Evolutionary conservation across 2,329 filamentous ascomycete species (phyloP).

Genomic region (Truncatella angustata): DNA sequence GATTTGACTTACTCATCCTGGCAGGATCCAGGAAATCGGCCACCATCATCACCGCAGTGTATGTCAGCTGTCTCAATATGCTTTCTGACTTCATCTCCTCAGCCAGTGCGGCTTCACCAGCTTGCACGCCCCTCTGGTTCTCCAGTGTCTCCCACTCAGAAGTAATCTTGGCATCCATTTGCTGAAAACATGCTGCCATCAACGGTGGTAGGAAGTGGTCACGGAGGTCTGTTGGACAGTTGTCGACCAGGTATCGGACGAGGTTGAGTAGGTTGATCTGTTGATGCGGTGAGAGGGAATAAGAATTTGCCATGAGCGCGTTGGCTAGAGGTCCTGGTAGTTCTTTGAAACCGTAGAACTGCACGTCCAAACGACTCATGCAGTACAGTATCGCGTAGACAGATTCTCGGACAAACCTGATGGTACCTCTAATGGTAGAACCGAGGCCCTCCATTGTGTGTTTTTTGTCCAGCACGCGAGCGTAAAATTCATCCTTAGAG

Average conservation of each 20-base stretch:
- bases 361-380: slow-evolving; percentile 80
- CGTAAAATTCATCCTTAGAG: slow-evolving; percentile 95
- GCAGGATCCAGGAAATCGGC: slow-evolving; percentile 82
- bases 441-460: slow-evolving; percentile 89
- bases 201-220: slow-evolving; percentile 82
- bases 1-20: slow-evolving; percentile 52
- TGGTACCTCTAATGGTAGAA: slow-evolving; percentile 84
- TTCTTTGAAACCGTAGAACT: slow-evolving; percentile 88
- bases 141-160: slow-evolving; percentile 82
- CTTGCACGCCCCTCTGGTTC: slow-evolving; percentile 56
- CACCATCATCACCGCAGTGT: slow-evolving; percentile 88
- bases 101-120: slow-evolving; percentile 74
- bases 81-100: slow-evolving; percentile 99
- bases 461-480: slow-evolving; percentile 84
- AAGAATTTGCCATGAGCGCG: slow-evolving; percentile 79
- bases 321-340: slow-evolving; percentile 80
- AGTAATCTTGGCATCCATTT: slow-evolving; percentile 84
- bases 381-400: slow-evolving; percentile 94
- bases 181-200: slow-evolving; percentile 75
- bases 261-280: slow-evolving; percentile 91
- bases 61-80: slow-evolving; percentile 87
- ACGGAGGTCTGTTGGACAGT: slow-evolving; percentile 79
- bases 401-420: slow-evolving; percentile 86
- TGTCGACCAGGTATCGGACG: slow-evolving; percentile 83
- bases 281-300: slow-evolving; percentile 85